These are phyloP conservation scores for Arbutus unedo DNA, from an alignment of 148 eudicot species.

Conservation along the genomic window DNA sequence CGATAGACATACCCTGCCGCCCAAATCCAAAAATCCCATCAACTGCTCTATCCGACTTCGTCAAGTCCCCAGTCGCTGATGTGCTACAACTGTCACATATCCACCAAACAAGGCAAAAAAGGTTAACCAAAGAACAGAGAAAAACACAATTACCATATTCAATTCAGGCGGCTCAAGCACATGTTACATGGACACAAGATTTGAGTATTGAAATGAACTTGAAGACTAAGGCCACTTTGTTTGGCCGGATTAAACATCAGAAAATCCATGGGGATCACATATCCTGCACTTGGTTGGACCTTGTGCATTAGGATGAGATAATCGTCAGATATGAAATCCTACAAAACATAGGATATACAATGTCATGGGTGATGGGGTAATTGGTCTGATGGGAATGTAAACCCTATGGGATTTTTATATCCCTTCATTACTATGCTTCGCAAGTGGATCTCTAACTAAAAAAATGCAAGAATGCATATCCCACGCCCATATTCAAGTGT, in stretches of 20 bases:
- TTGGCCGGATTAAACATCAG: neutral
- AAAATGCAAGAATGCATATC: neutral
- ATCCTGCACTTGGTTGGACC: neutral
- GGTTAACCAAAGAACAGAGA: constrained; percentile 2
- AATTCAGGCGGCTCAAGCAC: neutral
- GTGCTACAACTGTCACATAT: constrained; percentile 71
- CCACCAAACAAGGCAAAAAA: constrained; percentile 12
- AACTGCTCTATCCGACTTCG: constrained; percentile 74
- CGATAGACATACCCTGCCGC: constrained; percentile 74
- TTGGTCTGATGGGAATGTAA: neutral
- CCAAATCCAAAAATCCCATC: constrained; percentile 99
- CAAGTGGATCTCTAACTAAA: neutral
- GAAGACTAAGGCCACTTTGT: neutral
- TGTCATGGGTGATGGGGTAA: neutral
- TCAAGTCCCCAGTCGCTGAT: constrained; percentile 76
- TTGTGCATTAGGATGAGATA: neutral
- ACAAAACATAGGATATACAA: neutral
- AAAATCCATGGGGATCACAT: neutral
- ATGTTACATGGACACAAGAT: neutral
- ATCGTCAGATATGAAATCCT: neutral
- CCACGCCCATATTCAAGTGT: neutral
- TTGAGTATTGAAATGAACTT: neutral
- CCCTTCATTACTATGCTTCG: neutral
- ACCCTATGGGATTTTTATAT: neutral
- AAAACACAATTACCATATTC: neutral